Conservation (phyloP, 306 rosid species). For the Cyclanthera cordifolia region DNA sequence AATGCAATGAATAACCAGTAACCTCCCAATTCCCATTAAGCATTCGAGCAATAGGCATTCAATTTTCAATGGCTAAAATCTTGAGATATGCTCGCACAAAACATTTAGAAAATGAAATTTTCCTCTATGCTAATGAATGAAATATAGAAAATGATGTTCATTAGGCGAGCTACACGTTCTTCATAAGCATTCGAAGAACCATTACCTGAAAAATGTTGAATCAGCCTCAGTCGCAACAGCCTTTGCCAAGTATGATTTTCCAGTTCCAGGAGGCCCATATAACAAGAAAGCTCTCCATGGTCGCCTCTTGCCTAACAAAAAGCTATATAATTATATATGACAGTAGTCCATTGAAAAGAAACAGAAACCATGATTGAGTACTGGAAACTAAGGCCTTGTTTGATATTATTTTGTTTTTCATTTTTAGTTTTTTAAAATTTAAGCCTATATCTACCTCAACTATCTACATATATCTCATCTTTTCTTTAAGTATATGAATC, state of each 20-base stretch:
- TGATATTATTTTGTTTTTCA: too few species aligned
- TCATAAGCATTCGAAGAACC: too few species aligned
- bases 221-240: slow-evolving; percentile 99
- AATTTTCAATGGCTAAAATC: not conserved
- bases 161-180: too few species aligned
- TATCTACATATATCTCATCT: too few species aligned
- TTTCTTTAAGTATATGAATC: too few species aligned
- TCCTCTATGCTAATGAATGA: too few species aligned
- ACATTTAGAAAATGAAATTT: not conserved
- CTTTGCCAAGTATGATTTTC: slow-evolving; percentile 96
- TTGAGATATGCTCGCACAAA: not conserved
- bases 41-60: not conserved
- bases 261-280: slow-evolving; percentile 98
- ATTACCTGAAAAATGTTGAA: slow-evolving; percentile 62
- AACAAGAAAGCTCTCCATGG: slow-evolving; percentile 96
- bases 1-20: not conserved
- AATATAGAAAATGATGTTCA: too few species aligned
- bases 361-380: too few species aligned
- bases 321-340: not conserved
- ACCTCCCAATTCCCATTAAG: not conserved
- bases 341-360: too few species aligned
- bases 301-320: slow-evolving; percentile 73
- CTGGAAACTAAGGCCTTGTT: too few species aligned
- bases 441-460: too few species aligned
- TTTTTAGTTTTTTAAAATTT: too few species aligned